phyloP scores from a whole-genome alignment of 1,139 yeast genomes.

The Arxiozyma slooffiae region DNA sequence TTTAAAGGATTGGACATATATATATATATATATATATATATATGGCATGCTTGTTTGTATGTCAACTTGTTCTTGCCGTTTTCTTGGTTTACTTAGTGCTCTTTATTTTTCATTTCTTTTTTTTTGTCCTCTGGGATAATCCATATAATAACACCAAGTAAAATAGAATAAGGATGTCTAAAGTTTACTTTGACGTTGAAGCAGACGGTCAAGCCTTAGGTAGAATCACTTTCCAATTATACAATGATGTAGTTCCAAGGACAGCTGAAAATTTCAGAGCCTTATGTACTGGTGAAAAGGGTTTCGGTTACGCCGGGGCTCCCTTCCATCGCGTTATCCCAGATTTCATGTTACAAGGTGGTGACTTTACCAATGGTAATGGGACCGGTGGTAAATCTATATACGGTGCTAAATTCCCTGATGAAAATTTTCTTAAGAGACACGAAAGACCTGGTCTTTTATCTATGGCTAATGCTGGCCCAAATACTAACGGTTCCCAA shows the following conservation, averaged over 20 bases:
- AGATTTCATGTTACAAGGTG: conserved; percentile 94
- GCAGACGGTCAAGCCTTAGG: conserved; percentile 43
- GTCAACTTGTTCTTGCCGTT: too few relatives aligned
- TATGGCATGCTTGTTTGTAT: too few relatives aligned
- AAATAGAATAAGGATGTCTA: conserved; percentile 21
- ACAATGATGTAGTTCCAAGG: conserved; percentile 85
- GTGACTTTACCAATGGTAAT: conserved; percentile 86
- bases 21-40: too few relatives aligned
- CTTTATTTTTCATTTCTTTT: too few relatives aligned
- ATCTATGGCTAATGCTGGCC: conserved; percentile 96
- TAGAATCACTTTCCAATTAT: conserved; percentile 66
- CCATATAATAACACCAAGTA: not conserved
- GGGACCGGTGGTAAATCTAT: conserved; percentile 96
- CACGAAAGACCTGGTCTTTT: conserved; percentile 79
- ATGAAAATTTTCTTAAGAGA: conserved; percentile 75
- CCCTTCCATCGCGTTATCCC: conserved; percentile 92
- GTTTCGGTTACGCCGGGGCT: conserved; percentile 69
- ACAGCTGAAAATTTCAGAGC: conserved; percentile 74
- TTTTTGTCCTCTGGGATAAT: too few relatives aligned
- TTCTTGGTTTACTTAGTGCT: too few relatives aligned
- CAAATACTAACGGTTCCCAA: conserved; percentile 92
- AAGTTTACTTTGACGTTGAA: conserved; percentile 31
- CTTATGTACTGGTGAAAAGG: conserved; percentile 51
- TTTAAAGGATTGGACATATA: too few relatives aligned
- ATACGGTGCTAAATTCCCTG: conserved; percentile 80